Conservation (phyloP, 2,329 filamentous ascomycete genomes). For the Aureobasidium melanogenum region DNA sequence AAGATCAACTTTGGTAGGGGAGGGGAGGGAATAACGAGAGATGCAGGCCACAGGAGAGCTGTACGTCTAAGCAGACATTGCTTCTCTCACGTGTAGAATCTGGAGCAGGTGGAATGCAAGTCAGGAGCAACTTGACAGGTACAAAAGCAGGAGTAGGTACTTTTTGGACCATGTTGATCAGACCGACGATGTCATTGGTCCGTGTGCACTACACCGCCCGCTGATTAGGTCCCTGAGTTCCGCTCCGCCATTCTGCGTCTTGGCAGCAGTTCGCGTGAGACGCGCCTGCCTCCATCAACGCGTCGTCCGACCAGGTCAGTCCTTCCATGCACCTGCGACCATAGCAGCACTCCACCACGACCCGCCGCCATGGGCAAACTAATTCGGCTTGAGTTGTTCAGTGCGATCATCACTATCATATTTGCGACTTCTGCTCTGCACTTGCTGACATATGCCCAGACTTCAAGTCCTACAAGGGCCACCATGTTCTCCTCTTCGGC, state of each 20-base stretch:
- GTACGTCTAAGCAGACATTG: neutral
- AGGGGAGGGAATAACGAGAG: neutral
- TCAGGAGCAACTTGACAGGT: neutral
- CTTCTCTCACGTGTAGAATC: neutral
- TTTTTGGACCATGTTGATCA: neutral
- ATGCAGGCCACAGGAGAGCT: neutral
- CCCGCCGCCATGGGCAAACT: slow-evolving; percentile 78
- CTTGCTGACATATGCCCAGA: slow-evolving; percentile 44
- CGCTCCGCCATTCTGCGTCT: neutral
- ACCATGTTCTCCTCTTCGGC: slow-evolving; percentile 87
- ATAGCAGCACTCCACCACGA: neutral
- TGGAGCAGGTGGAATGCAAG: neutral
- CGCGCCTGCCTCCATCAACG: neutral
- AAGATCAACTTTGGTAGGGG: neutral
- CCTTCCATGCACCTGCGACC: neutral
- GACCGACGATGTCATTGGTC: slow-evolving; percentile 1
- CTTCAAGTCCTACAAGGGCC: slow-evolving; percentile 99
- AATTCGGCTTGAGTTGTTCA: slow-evolving; percentile 87
- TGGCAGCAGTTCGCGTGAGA: neutral
- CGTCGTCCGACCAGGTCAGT: slow-evolving; percentile 1
- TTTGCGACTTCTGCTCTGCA: neutral
- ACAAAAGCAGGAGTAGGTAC: slow-evolving; percentile 3
- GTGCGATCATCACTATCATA: slow-evolving; percentile 40
- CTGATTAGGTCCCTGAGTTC: neutral
- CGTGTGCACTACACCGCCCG: neutral